Evolutionary conservation across 768 basidiomycete species (phyloP), one percentile per base, ranked within the genome.

Genomic region (Leucocoprinus sp.): DNA sequence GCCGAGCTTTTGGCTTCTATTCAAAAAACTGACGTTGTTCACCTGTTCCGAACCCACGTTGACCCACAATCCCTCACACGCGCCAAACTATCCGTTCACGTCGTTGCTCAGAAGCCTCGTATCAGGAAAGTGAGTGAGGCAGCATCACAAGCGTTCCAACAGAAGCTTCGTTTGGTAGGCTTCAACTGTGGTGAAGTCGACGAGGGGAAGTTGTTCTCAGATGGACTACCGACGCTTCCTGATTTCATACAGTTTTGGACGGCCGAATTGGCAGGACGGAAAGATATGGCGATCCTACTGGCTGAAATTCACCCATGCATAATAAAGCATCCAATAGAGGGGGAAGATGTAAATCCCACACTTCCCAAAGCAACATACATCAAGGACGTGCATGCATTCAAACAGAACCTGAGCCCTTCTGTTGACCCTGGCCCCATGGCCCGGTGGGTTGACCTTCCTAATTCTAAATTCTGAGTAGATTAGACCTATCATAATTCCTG

Each of bases 21-120:
- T 49, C 83, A 75, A 14, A 91, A 90, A 63, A 64, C 78, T 3
- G 89, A 96, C 24, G 68, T 98, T 26, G 52, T 89, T 19, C 57
- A 70, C 7, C 64, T 96, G 39, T 92, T 91, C 74, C 63, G 74
- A 33, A 65, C 69, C 12, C 74, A 74, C 43, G 77, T 90, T 41
- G 82, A 90, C 57, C 84, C 82, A 4, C 74, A 70, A 0, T 87
- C 88, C 0, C 51, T 66, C 22, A 73, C 68, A 2, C 81, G 93
- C 29, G 71, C 84, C 11, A 98, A 98, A 64, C 66, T 92, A 42
- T 91, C 93, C 1, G 70, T 89, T 37, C 95, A 93, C 52, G 69
- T 88, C 64, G 68, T 71, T 36, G 90, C 89, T 8, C 81, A 80
- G 56, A 84, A 76, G 60, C 73, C 75, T 14, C 73, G 62, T 6